A percentile compares a stretch with the other conserved stretches of the same genome.
phyloP scores from a whole-genome alignment of 1,284 basidiomycete genomes.

The Ganoderma leucocontextum region DNA sequence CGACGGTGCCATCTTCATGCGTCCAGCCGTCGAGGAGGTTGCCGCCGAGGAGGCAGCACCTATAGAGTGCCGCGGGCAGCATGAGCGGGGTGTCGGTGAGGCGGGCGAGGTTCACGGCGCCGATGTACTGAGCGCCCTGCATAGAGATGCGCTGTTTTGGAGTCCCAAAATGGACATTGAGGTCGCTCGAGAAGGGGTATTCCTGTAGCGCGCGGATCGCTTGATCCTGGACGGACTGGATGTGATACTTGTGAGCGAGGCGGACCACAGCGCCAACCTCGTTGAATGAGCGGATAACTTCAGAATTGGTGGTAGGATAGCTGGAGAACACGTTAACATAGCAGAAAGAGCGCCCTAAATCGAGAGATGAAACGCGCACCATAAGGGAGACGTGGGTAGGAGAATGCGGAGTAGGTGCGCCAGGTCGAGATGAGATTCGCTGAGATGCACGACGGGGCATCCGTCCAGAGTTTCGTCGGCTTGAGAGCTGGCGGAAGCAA shows the following conservation, averaged over 20 bases:
- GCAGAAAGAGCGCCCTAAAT: too few species aligned
- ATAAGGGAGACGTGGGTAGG: background rate
- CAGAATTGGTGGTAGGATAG: background rate
- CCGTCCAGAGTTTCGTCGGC: slow-evolving; percentile 21
- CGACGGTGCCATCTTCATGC: slow-evolving; percentile 9
- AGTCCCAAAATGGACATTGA: background rate
- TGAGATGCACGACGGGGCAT: slow-evolving; percentile 26
- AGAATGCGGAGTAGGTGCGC: slow-evolving; percentile 14
- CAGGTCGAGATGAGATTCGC: slow-evolving; percentile 21
- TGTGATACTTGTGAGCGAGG: slow-evolving; percentile 26
- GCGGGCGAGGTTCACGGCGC: slow-evolving; percentile 13
- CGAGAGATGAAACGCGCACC: background rate
- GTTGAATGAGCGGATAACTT: background rate
- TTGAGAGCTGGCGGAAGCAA: slow-evolving; percentile 24
- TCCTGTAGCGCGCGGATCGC: background rate
- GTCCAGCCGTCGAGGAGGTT: slow-evolving; percentile 5
- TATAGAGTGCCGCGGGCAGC: slow-evolving; percentile 10
- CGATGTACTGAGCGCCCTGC: background rate
- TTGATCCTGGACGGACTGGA: slow-evolving; percentile 13
- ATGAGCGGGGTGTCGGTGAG: background rate
- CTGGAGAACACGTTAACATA: background rate
- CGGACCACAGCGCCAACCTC: slow-evolving; percentile 13
- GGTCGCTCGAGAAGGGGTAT: background rate
- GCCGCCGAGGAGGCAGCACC: slow-evolving; percentile 1
- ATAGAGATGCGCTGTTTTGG: background rate